Evolutionary conservation across 176 grass and related monocot species (phyloP), one percentile per base, ranked within the genome.

Genomic region (Guadua angustifolia): DNA sequence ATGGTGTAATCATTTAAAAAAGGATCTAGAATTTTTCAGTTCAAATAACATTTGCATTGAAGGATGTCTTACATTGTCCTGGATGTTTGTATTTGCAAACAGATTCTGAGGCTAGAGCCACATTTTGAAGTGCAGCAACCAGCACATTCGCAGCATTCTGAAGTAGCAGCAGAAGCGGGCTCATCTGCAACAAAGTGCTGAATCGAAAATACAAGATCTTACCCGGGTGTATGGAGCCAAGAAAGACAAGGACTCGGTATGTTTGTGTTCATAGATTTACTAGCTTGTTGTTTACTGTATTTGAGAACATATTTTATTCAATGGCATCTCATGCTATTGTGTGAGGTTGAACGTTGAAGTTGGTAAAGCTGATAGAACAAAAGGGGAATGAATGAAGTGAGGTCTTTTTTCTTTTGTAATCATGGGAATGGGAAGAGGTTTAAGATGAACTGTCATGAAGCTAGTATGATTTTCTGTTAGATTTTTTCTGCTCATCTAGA

Each of bases 31-130:
- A 80, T 51, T 18, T 43, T 69, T 81, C 26, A 43, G 35, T 44
- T 39, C 26, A 21, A 15, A 69, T 62, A 40, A 40, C 9, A 19
- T 81, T 47, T 40, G 44, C 62, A 13, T 80, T 42, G 16, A 68
- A 32, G 25, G 16, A 14, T 18, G 32, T 74, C 18, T 80, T 60
- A 29, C 22, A 3, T 45, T 64, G 6, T 69, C 71, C 35, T 83
- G 36, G 40, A 38, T 24, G 24, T 62, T 81, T 88, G 40, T 75
- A 77, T 82, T 85, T 65, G 16, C 19, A 66, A 82, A 83, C 87
- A 99, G 96, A 90, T 99, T 82, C 71, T 99, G 17, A 99, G 96
- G 88, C 78, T 99, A 39, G 89, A 99, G 69, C 96, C 93, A 45
- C 78, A 89, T 51, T 45, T 92, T 38, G 65, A 51, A 60, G 68